These are phyloP conservation scores for Picochlorum costavermella DNA, from an alignment of 139 green algal genomes.

Conservation along the genomic window DNA sequence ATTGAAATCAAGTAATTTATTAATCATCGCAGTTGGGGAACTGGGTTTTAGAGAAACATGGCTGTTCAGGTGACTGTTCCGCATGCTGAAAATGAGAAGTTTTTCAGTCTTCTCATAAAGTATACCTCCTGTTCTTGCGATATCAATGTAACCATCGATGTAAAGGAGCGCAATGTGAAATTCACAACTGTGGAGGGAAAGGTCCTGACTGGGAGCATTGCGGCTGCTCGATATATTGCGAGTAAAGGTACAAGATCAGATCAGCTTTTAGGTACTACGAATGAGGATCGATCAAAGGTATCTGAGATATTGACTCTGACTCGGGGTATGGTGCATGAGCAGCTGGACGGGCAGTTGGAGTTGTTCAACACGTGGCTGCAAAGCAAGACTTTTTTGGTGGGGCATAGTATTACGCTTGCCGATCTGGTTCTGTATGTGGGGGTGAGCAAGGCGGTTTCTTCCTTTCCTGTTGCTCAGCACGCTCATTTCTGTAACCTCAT, in stretches of 20 bases:
- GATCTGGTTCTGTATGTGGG: constrained; percentile 39
- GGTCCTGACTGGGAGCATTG: constrained; percentile 11
- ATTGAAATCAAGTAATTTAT: too few relatives aligned
- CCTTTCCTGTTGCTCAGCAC: constrained; percentile 60
- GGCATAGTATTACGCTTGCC: constrained; percentile 24
- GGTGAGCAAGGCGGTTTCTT: constrained; percentile 20
- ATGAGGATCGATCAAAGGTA: constrained; percentile 26
- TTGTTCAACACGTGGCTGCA: constrained; percentile 20
- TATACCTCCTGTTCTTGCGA: not conserved
- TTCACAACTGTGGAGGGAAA: constrained; percentile 8
- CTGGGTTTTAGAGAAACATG: too few relatives aligned
- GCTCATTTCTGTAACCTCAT: constrained; percentile 57
- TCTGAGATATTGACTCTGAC: constrained; percentile 34
- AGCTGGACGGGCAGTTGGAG: constrained; percentile 24
- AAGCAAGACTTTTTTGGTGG: constrained; percentile 24
- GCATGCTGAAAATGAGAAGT: not conserved
- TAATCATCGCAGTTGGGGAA: too few relatives aligned
- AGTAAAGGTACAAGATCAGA: not conserved
- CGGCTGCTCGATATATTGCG: constrained; percentile 19
- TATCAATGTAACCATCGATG: not conserved
- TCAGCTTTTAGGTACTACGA: constrained; percentile 18
- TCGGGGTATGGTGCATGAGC: constrained; percentile 13
- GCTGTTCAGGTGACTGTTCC: not conserved
- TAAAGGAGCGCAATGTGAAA: constrained; percentile 1
- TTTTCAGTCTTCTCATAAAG: constrained; percentile 12